Percentiles rank a stretch among this genome's conserved stretches.
These are phyloP conservation scores for Hericium coralloides DNA, from an alignment of 768 basidiomycete species.

Conservation along the genomic window DNA sequence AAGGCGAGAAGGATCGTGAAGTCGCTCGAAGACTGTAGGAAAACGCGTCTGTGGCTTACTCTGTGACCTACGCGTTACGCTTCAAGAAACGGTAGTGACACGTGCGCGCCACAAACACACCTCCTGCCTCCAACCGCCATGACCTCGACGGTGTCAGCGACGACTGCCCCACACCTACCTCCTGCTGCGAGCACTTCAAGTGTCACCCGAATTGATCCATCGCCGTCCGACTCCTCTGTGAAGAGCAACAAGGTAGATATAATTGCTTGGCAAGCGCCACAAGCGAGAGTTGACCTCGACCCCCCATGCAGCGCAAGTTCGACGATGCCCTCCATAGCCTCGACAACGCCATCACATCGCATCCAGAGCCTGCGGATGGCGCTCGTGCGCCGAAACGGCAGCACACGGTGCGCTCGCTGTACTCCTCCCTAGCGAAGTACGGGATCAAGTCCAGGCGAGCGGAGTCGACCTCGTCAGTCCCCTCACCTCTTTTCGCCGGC, in stretches of 20 bases:
- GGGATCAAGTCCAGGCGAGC: slow-evolving; percentile 43
- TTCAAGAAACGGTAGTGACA: neutral
- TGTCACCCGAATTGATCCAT: neutral
- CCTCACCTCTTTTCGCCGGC: neutral
- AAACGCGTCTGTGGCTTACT: too few species aligned
- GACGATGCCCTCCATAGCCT: slow-evolving; percentile 70
- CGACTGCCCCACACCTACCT: neutral
- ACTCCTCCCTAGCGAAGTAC: slow-evolving; percentile 74
- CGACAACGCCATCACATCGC: slow-evolving; percentile 50
- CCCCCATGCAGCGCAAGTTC: slow-evolving; percentile 55
- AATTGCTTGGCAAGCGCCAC: neutral
- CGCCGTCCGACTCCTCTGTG: neutral
- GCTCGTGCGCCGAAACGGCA: slow-evolving; percentile 46
- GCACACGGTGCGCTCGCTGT: slow-evolving; percentile 45
- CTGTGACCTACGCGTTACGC: too few species aligned
- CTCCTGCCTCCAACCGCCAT: neutral
- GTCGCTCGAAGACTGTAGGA: too few species aligned
- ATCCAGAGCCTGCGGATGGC: slow-evolving; percentile 19
- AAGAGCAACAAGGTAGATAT: neutral
- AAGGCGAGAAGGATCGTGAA: too few species aligned
- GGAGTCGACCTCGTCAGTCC: slow-evolving; percentile 28
- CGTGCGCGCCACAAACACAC: neutral
- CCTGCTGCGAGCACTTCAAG: neutral
- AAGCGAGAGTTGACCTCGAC: neutral
- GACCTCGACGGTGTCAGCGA: neutral